These are phyloP conservation scores for Stenocarpella maydis DNA, from an alignment of 2,329 filamentous ascomycete species.

Conservation along the genomic window DNA sequence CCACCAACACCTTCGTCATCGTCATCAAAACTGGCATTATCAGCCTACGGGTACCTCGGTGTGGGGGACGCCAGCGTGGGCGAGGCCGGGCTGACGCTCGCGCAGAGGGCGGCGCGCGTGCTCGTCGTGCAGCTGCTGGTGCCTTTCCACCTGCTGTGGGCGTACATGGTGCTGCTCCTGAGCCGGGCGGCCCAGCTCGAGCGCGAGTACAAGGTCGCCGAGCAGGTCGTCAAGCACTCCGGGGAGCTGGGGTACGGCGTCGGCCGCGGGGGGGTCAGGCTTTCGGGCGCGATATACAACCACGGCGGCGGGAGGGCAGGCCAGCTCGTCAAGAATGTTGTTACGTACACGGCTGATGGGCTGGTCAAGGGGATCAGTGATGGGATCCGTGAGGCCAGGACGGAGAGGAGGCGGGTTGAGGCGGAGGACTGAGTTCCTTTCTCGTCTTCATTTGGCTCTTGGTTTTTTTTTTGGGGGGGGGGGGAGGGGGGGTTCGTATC, in stretches of 20 bases:
- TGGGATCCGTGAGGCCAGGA: slow-evolving; percentile 62
- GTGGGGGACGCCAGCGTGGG: neutral
- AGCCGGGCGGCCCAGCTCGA: slow-evolving; percentile 68
- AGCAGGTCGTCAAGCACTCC: slow-evolving; percentile 61
- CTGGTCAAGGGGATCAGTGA: slow-evolving; percentile 50
- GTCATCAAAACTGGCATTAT: too few relatives aligned
- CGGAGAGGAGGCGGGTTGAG: slow-evolving; percentile 47
- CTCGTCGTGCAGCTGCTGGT: slow-evolving; percentile 67
- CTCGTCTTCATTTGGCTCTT: too few relatives aligned
- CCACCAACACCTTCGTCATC: neutral
- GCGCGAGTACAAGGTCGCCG: slow-evolving; percentile 70
- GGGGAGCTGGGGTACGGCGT: slow-evolving; percentile 62
- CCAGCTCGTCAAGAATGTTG: slow-evolving; percentile 61
- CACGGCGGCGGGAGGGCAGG: slow-evolving; percentile 73
- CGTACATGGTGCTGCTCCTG: slow-evolving; percentile 65
- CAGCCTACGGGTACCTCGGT: neutral
- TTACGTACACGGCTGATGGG: slow-evolving; percentile 69
- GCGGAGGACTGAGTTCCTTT: neutral
- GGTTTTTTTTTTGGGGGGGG: neutral
- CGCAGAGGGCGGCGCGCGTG: slow-evolving; percentile 66
- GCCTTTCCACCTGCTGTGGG: slow-evolving; percentile 65
- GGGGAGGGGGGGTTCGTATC: neutral
- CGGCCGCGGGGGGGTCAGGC: slow-evolving; percentile 57
- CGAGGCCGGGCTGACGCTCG: slow-evolving; percentile 47
- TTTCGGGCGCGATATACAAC: slow-evolving; percentile 64